Evolutionary conservation across 805 yeast genomes (phyloP), one percentile per base, ranked within the genome.

Genomic region (Hyphopichia homilentoma): DNA sequence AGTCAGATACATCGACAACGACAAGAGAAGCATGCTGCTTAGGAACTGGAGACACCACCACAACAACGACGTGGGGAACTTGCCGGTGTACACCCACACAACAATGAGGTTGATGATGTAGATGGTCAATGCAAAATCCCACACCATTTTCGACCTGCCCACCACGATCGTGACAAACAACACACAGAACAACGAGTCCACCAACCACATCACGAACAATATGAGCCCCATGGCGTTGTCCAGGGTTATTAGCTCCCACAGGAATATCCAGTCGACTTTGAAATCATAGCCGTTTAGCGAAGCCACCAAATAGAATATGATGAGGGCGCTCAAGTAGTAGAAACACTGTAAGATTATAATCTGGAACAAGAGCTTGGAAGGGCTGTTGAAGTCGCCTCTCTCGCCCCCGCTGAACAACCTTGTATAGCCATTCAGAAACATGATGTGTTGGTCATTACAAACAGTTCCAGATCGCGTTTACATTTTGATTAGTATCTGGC

Each of bases 71-170:
- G 63, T 61, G 0, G 98, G 98, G 41, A 90, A 73, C 19, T 70
- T 67, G 0, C 77, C 73, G 1, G 85, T 69, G 41, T 77, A 78
- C 1, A 75, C 38, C 77, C 85, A 79, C 0, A 79, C 85, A 3
- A 86, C 78, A 3, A 79, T 32, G 16, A 90, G 57, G 59, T 90
- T 82, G 31, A 93, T 73, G 15, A 83, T 77, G 57, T 93, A 96
- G 11, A 90, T 77, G 0, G 98, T 93, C n/a, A 90, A 52, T 7
- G 96, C 96, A 63, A 93, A 90, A 59, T 90, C 98, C 84, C 96
- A 84, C 0, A 97, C 97, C 30, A 90, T 64, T 55, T 90, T 93
- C 25, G 95, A 84, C 36, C 97, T 68, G 0, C 97, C 96, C 8
- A 90, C 96, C 17, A 90, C 79, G 2, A 89, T 59, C 1, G 95